Evolutionary conservation across 257 asterid genomes (phyloP), one percentile per base, ranked within the genome.

Genomic region (Nicotiana obtusifolia): DNA sequence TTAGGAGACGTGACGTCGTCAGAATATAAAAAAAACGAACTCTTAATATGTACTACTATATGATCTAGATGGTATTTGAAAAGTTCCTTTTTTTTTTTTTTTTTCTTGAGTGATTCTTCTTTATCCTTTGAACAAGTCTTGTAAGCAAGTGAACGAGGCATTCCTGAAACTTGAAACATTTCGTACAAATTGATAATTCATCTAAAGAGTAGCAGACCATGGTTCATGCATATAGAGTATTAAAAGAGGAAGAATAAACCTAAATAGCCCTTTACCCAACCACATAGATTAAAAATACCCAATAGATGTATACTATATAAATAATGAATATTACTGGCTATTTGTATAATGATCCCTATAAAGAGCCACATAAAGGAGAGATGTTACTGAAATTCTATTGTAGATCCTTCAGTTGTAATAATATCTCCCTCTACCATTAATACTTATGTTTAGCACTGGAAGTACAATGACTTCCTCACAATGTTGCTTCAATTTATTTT

Each of bases 91-190:
- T 81, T 84, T 1, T 35, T 35, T 35, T 35, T 35, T 1, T 33
- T 33, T 33, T 33, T 1, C 15, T n/a, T 1, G 19, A 22, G n/a
- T 71, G 60, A 13, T 71, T 71, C 57, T 37, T 22, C 35, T 71
- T 85, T 81, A 75, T 62, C 77, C 31, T 67, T 86, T 81, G 86
- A 86, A 83, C 49, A 64, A 67, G 75, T 84, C 85, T 81, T 67
- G 73, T 64, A 30, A 64, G 33, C 26, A 69, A 41, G 11, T n/a
- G 77, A 68, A 68, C 31, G 5, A 68, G 22, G 30, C 56, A 37
- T 35, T 33, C 1, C 76, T 5, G 47, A 67, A 31, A 6, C 30
- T 5, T 19, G 28, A 68, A n/a, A 37, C n/a, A 11, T 30, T 37
- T 68, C 0, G 56, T 20, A 69, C 28, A 81, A 33, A 80, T 66